Evolutionary conservation across 2,329 filamentous ascomycete genomes (phyloP).

Genomic region (Fusarium concolor): DNA sequence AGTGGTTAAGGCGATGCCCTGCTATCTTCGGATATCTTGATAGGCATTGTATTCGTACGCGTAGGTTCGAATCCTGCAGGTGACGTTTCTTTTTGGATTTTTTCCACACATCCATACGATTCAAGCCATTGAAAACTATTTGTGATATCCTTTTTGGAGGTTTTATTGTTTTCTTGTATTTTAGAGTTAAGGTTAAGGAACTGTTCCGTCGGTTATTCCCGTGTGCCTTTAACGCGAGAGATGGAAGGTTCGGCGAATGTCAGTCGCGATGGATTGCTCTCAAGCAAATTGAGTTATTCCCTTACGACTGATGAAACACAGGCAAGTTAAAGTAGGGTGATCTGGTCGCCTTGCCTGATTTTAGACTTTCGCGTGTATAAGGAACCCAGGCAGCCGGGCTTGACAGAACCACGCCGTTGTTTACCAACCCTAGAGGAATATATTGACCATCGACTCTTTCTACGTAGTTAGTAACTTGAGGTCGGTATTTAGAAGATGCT

Average conservation of each 20-base stretch:
- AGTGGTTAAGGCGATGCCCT: conserved; percentile 38
- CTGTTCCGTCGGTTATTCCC: not conserved
- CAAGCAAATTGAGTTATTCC: too few relatives aligned
- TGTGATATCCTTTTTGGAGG: not conserved
- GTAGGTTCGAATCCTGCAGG: conserved; percentile 36
- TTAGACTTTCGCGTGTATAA: not conserved
- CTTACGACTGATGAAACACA: too few relatives aligned
- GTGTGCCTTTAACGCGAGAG: not conserved
- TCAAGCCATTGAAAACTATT: too few relatives aligned
- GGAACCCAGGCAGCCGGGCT: not conserved
- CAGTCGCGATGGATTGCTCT: not conserved
- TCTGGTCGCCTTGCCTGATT: too few relatives aligned
- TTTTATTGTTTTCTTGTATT: not conserved
- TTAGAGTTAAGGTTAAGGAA: not conserved
- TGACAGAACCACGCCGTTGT: not conserved
- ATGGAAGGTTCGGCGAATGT: too few relatives aligned
- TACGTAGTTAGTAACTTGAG: not conserved
- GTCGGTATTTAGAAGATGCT: too few relatives aligned
- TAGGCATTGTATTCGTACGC: conserved; percentile 35
- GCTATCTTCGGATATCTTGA: conserved; percentile 30
- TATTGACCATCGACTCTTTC: too few relatives aligned
- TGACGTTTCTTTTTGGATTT: conserved; percentile 12
- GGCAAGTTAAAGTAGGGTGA: too few relatives aligned
- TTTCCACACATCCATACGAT: rapidly evolving
- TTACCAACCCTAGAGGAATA: not conserved